These are phyloP conservation scores for Prunella vulgaris DNA, from an alignment of 257 asterid species.

Conservation along the genomic window DNA sequence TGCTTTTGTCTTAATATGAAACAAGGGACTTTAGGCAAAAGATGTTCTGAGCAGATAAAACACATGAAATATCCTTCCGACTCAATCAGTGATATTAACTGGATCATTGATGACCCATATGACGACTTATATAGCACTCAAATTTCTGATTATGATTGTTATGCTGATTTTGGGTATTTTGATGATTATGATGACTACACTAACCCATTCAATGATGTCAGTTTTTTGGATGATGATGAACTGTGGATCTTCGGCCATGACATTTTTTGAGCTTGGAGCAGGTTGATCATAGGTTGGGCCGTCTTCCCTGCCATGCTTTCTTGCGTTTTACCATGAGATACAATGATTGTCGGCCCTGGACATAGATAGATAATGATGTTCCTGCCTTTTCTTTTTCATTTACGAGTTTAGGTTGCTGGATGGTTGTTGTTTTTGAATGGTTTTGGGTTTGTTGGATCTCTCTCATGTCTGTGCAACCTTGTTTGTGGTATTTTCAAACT, in stretches of 20 bases:
- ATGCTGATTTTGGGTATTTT: not conserved
- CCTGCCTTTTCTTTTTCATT: not conserved
- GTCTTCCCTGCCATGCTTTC: not conserved
- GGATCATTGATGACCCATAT: not conserved
- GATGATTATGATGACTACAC: conserved; percentile 14
- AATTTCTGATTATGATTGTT: not conserved
- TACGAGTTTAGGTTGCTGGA: not conserved
- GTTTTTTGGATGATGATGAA: conserved; percentile 2
- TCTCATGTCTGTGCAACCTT: not conserved
- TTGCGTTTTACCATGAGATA: not conserved
- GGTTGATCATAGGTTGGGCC: not conserved
- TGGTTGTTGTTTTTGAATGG: not conserved
- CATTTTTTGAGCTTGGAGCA: not conserved
- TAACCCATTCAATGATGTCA: conserved; percentile 14
- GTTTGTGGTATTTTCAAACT: not conserved
- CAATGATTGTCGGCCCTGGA: not conserved
- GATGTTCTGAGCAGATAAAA: too few relatives aligned
- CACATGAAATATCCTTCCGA: too few relatives aligned
- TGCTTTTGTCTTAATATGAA: conserved; percentile 29
- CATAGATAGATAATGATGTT: not conserved
- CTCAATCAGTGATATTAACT: conserved; percentile 21
- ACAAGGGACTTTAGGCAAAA: too few relatives aligned
- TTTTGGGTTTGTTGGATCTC: not conserved
- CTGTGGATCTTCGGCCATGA: not conserved
- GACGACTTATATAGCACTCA: too few relatives aligned